phyloP scores from a whole-genome alignment of 768 basidiomycete species.

The Calvatia gigantea region DNA sequence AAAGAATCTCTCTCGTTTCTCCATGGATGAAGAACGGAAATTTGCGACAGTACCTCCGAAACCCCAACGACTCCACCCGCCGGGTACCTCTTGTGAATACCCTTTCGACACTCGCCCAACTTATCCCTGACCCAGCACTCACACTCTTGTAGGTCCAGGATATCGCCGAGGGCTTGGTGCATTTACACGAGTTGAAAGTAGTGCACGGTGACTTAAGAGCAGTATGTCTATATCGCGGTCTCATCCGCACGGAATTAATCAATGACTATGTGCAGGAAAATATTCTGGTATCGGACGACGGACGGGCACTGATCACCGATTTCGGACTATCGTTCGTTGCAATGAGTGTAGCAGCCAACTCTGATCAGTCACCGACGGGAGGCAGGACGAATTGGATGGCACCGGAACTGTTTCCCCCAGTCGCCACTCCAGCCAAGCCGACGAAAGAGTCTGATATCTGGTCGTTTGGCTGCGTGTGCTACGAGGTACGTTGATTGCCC shows the following conservation, averaged over 20 bases:
- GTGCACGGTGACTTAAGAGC: conserved; percentile 8
- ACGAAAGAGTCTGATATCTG: neutral
- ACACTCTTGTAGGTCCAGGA: neutral
- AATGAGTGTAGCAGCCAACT: neutral
- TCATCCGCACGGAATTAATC: neutral
- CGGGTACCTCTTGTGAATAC: conserved; percentile 14
- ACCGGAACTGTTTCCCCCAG: neutral
- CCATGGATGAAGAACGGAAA: conserved; percentile 21
- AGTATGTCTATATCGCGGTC: neutral
- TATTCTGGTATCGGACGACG: neutral
- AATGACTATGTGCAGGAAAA: neutral
- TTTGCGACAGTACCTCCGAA: conserved; percentile 14
- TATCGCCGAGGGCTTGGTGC: neutral
- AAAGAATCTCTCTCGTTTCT: conserved; percentile 16
- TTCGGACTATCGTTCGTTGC: neutral
- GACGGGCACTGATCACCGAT: neutral
- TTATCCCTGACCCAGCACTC: too few relatives aligned
- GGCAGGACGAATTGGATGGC: conserved; percentile 1
- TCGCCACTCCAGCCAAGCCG: neutral
- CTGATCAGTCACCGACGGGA: too few relatives aligned
- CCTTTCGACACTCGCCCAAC: too few relatives aligned
- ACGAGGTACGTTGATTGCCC: too few relatives aligned
- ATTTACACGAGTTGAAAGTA: neutral
- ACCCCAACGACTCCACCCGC: conserved; percentile 7
- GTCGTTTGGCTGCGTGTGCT: neutral